Conservation (phyloP, 768 basidiomycete genomes). For the Mycena maculata region DNA sequence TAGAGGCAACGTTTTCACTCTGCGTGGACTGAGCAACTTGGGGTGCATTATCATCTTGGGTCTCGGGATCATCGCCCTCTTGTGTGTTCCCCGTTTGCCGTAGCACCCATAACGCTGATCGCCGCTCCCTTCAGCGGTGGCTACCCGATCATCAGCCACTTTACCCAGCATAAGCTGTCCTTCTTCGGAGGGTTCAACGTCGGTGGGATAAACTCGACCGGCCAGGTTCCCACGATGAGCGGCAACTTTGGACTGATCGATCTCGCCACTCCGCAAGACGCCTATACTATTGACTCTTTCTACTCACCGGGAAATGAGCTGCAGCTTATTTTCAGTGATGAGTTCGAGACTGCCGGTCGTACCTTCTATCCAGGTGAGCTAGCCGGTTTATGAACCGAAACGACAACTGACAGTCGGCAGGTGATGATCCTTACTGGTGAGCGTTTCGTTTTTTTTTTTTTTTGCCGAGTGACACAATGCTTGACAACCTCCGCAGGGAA, state of each 20-base stretch:
- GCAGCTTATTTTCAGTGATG: slow-evolving; percentile 88
- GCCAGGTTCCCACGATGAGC: slow-evolving; percentile 70
- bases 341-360: slow-evolving; percentile 84
- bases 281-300: slow-evolving; percentile 65
- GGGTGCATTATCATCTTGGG: slow-evolving; percentile 72
- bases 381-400: slow-evolving; percentile 55
- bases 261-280: slow-evolving; percentile 73
- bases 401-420: slow-evolving; percentile 58
- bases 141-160: slow-evolving; percentile 71
- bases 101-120: not conserved
- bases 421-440: slow-evolving; percentile 34
- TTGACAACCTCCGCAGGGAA: slow-evolving; percentile 91
- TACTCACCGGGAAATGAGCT: slow-evolving; percentile 62
- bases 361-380: slow-evolving; percentile 78
- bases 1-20: slow-evolving; percentile 73
- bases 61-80: slow-evolving; percentile 65
- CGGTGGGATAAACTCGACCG: slow-evolving; percentile 81
- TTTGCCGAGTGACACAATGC: not conserved
- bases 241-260: slow-evolving; percentile 84
- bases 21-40: slow-evolving; percentile 76
- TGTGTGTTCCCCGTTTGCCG: slow-evolving; percentile 56
- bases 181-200: slow-evolving; percentile 74
- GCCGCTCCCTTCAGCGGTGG: slow-evolving; percentile 58
- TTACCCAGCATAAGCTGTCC: slow-evolving; percentile 57
- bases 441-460: not conserved